Percentiles rank a stretch among this genome's conserved stretches.
phyloP scores from a whole-genome alignment of 2,329 filamentous ascomycete genomes.

The Nothophoma quercina region DNA sequence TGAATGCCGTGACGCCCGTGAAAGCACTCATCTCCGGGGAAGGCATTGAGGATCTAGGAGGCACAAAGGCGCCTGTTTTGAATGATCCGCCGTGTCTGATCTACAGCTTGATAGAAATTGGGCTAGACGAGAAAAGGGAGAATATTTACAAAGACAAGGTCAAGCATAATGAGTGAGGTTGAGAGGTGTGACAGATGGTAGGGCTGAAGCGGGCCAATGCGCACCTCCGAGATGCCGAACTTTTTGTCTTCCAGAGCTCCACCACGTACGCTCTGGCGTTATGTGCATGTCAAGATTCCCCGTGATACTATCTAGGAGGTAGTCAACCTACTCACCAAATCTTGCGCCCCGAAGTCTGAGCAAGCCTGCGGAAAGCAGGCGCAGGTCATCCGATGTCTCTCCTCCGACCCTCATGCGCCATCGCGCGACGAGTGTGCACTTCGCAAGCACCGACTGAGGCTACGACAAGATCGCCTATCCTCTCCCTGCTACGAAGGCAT shows the following conservation, averaged over 20 bases:
- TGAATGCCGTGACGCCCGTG: too few species aligned
- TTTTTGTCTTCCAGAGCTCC: constrained; percentile 13
- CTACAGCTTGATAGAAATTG: too few species aligned
- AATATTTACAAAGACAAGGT: too few species aligned
- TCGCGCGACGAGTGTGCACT: constrained; percentile 40
- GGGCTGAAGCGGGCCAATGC: constrained; percentile 14
- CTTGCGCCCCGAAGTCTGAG: neutral
- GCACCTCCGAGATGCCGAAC: constrained; percentile 23
- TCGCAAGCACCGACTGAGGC: constrained; percentile 22
- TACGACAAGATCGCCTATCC: constrained; percentile 24
- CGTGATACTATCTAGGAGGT: constrained; percentile 1
- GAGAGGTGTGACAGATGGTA: neutral
- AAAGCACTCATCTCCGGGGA: too few species aligned
- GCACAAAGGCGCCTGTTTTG: too few species aligned
- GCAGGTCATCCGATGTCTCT: constrained; percentile 36
- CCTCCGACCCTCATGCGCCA: constrained; percentile 35
- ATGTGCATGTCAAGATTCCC: constrained; percentile 15
- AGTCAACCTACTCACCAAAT: neutral
- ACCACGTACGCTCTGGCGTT: neutral
- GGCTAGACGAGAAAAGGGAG: too few species aligned
- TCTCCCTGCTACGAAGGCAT: constrained; percentile 28
- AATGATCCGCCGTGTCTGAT: too few species aligned
- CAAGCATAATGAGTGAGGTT: neutral
- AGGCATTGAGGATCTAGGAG: too few species aligned
- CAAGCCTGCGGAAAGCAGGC: constrained; percentile 11